A percentile compares a stretch with the other conserved stretches of the same genome.
Evolutionary conservation across 768 basidiomycete genomes (phyloP).

Genomic region (Amanita rubescens): DNA sequence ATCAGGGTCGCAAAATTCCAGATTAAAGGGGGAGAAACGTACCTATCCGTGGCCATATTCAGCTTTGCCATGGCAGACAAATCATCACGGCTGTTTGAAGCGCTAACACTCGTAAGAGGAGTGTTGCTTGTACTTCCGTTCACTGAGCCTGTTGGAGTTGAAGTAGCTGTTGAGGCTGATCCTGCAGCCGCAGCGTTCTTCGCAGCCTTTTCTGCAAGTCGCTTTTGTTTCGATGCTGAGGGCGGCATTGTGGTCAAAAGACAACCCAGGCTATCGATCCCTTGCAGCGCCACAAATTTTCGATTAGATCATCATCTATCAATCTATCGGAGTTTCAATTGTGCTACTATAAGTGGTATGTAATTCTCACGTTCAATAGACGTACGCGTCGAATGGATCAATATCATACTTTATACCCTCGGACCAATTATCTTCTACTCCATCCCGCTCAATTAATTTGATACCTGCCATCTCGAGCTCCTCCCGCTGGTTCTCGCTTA

Average conservation of each 20-base stretch:
- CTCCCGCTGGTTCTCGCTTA: background rate
- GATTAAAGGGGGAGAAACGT: background rate
- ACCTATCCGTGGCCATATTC: slow-evolving; percentile 87
- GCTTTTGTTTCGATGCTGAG: slow-evolving; percentile 85
- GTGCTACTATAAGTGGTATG: background rate
- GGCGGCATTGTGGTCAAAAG: slow-evolving; percentile 46
- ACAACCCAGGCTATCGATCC: slow-evolving; percentile 13
- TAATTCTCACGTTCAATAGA: background rate
- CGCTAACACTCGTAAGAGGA: slow-evolving; percentile 77
- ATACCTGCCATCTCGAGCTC: background rate
- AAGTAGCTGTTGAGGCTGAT: slow-evolving; percentile 43
- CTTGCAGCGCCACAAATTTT: slow-evolving; percentile 21
- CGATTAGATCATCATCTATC: slow-evolving; percentile 31
- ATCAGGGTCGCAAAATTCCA: slow-evolving; percentile 6
- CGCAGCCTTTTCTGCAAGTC: slow-evolving; percentile 90
- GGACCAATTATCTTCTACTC: background rate
- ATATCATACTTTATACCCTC: background rate
- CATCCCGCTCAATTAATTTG: background rate
- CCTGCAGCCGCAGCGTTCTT: slow-evolving; percentile 41
- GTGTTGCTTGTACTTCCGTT: slow-evolving; percentile 63
- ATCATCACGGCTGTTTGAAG: slow-evolving; percentile 75
- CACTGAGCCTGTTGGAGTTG: slow-evolving; percentile 56
- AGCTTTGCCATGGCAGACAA: slow-evolving; percentile 84
- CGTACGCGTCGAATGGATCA: background rate
- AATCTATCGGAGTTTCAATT: slow-evolving; percentile 23